Percentiles rank a stretch among this genome's conserved stretches.
Evolutionary conservation across 75 land plant species (phyloP).

Genomic region (Larix kaempferi): DNA sequence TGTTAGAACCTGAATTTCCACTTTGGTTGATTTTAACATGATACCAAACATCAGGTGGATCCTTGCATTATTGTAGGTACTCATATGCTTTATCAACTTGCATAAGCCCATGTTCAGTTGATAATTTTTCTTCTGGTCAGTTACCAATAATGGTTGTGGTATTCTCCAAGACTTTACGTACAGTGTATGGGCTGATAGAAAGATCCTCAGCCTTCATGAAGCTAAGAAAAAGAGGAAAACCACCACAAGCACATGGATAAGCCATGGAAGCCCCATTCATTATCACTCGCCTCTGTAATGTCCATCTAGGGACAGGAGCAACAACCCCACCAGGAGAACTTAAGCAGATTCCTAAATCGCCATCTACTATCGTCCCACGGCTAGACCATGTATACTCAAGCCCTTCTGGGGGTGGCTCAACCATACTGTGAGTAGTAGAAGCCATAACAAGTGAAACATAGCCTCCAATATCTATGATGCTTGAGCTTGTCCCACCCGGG

Average conservation of each 20-base stretch:
- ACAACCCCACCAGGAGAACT: conserved; percentile 43
- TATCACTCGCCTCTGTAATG: conserved; percentile 35
- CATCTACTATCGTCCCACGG: conserved; percentile 39
- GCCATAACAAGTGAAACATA: conserved; percentile 97
- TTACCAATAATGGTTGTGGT: background rate
- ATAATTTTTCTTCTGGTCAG: background rate
- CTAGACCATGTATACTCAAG: conserved; percentile 26
- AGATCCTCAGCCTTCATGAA: background rate
- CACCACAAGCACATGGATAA: background rate
- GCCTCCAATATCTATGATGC: conserved; percentile 89
- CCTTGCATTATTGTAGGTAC: background rate
- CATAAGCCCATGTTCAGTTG: background rate
- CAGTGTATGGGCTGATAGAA: background rate
- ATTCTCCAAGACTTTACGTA: background rate
- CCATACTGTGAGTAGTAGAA: conserved; percentile 83
- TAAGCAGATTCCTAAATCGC: conserved; percentile 39
- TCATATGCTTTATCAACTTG: background rate
- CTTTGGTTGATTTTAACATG: too few species aligned
- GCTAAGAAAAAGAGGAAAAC: background rate
- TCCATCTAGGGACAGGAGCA: conserved; percentile 48
- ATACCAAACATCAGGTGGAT: too few species aligned
- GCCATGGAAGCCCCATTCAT: conserved; percentile 38
- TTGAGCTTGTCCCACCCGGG: conserved; percentile 82
- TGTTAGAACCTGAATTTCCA: too few species aligned
- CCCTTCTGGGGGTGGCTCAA: conserved; percentile 82